Evolutionary conservation across 2,329 filamentous ascomycete genomes (phyloP).

Genomic region (Dichotomopilus funicola): DNA sequence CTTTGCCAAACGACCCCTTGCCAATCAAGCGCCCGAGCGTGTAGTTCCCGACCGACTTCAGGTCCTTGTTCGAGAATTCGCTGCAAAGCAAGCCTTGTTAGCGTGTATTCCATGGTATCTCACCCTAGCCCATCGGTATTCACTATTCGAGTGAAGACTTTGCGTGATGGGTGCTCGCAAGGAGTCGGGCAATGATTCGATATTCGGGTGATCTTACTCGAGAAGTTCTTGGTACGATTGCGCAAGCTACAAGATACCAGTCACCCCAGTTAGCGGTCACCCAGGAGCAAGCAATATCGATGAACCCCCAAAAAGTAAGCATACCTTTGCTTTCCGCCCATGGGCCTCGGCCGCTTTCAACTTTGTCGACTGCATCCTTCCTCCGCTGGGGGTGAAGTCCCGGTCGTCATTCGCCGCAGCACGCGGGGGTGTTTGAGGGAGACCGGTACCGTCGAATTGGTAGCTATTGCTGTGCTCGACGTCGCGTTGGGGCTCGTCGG

Average conservation of each 20-base stretch:
- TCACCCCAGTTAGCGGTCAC: not conserved
- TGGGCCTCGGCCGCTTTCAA: slow-evolving; percentile 48
- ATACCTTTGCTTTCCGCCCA: slow-evolving; percentile 56
- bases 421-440: no score
- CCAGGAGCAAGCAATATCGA: not conserved
- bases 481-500: no score
- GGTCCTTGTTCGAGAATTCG: slow-evolving; percentile 88
- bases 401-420: slow-evolving; percentile 20
- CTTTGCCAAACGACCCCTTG: slow-evolving; percentile 97
- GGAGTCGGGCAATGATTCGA: no score
- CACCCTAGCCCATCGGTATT: no score
- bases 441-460: no score
- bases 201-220: slow-evolving; percentile 55
- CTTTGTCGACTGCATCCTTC: slow-evolving; percentile 49
- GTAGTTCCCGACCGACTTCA: slow-evolving; percentile 92
- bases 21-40: slow-evolving; percentile 85
- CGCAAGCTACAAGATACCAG: slow-evolving; percentile 61
- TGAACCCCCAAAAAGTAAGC: slow-evolving; percentile 7
- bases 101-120: not conserved
- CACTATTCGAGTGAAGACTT: no score
- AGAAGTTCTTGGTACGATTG: slow-evolving; percentile 94
- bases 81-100: slow-evolving; percentile 38
- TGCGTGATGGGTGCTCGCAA: no score
- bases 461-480: no score
- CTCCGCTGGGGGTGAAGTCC: slow-evolving; percentile 17